Conservation (phyloP, 2,329 filamentous ascomycete genomes). For the Venturia aucupariae region DNA sequence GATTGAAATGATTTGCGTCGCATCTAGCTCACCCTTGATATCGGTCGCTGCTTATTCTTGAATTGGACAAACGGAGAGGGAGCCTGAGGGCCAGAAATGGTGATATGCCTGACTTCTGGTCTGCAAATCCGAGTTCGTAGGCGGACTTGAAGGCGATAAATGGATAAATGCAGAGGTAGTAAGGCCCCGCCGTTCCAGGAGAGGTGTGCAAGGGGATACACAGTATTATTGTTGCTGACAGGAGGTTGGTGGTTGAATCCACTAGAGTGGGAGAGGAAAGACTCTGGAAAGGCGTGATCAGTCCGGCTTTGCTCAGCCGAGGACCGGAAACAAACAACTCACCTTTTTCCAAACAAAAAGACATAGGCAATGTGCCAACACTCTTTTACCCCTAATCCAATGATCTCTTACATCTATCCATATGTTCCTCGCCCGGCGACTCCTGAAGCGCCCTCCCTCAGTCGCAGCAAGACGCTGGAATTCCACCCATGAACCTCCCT, state of each 20-base stretch:
- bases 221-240: no score
- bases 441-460: not conserved
- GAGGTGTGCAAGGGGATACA: no score
- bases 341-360: not conserved
- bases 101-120: no score
- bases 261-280: not conserved
- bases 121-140: no score
- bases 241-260: not conserved
- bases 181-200: no score
- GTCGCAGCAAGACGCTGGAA: not conserved
- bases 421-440: constrained; percentile 7
- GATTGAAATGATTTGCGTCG: no score
- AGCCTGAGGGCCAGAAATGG: no score
- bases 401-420: not conserved
- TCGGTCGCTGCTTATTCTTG: no score
- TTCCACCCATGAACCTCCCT: not conserved
- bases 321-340: not conserved
- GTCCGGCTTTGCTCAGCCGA: not conserved
- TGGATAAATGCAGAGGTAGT: no score
- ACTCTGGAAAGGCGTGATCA: not conserved
- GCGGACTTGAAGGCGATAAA: no score
- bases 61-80: no score
- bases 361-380: not conserved
- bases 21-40: no score
- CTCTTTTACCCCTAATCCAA: not conserved